Percentiles rank a stretch among this genome's conserved stretches.
These are phyloP conservation scores for Ruellia speciosa DNA, from an alignment of 305 asterid genomes.

Conservation along the genomic window DNA sequence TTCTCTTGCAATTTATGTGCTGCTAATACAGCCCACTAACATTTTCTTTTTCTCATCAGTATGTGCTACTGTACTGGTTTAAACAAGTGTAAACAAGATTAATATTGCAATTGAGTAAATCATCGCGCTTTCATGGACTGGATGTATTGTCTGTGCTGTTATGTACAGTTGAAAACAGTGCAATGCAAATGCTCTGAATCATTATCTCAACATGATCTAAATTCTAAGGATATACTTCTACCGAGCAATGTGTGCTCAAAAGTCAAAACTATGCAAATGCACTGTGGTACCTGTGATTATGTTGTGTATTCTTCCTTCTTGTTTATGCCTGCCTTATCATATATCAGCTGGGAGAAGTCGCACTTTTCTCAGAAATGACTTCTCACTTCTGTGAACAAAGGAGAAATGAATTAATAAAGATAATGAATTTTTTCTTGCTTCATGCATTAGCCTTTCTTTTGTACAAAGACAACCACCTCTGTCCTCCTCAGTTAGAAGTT, in stretches of 20 bases:
- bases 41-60: slow-evolving; percentile 8
- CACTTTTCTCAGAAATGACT: not conserved
- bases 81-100: not conserved
- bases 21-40: not conserved
- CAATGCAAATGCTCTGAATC: slow-evolving; percentile 5
- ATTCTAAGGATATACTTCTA: no score
- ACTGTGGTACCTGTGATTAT: not conserved
- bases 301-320: slow-evolving; percentile 1
- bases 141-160: slow-evolving; percentile 8
- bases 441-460: not conserved
- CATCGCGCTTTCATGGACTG: slow-evolving; percentile 2
- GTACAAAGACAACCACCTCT: not conserved
- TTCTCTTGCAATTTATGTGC: slow-evolving; percentile 3
- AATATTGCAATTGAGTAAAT: not conserved
- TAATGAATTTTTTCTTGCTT: not conserved
- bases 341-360: not conserved
- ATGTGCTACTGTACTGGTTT: not conserved
- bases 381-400: not conserved
- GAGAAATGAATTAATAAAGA: not conserved
- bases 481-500: not conserved
- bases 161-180: slow-evolving; percentile 13
- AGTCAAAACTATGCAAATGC: no score
- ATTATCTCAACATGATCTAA: slow-evolving; percentile 1
- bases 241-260: no score
- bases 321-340: slow-evolving; percentile 4